Percentiles rank a stretch among this genome's conserved stretches.
phyloP scores from a whole-genome alignment of 2,329 filamentous ascomycete genomes.

The Diaporthe citri region DNA sequence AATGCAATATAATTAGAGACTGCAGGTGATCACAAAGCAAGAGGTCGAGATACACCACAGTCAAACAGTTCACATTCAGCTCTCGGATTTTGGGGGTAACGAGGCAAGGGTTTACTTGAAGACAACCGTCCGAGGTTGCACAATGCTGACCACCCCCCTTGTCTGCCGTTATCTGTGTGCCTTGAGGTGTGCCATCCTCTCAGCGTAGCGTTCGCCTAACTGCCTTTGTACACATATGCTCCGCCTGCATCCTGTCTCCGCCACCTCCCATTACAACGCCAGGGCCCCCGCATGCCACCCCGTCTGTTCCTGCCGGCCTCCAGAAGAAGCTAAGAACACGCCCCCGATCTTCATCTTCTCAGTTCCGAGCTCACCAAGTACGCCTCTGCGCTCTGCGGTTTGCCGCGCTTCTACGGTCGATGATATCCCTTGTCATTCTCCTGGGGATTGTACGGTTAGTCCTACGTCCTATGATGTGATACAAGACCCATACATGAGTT shows the following conservation, averaged over 20 bases:
- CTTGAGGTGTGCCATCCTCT: background rate
- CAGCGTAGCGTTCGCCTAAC: background rate
- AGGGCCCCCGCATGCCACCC: background rate
- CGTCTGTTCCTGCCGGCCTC: background rate
- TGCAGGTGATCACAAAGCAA: background rate
- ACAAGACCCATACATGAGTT: conserved; percentile 11
- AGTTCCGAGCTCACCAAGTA: background rate
- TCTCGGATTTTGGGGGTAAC: background rate
- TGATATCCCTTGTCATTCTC: conserved; percentile 24
- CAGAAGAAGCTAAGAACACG: background rate
- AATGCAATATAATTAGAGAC: background rate
- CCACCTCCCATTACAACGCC: too few relatives aligned
- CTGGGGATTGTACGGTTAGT: background rate
- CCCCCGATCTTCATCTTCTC: background rate
- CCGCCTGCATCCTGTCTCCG: background rate
- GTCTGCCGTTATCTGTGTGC: background rate
- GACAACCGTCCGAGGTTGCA: background rate
- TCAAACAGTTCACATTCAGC: background rate
- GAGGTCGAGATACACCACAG: background rate
- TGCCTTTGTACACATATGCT: conserved; percentile 14
- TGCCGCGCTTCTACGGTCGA: background rate
- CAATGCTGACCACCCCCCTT: conserved; percentile 15
- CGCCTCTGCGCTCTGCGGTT: too few relatives aligned
- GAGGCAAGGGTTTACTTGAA: background rate
- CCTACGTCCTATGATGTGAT: background rate